Evolutionary conservation across 352 stramenopile genomes (phyloP).

Genomic region (Phytophthora idaei): DNA sequence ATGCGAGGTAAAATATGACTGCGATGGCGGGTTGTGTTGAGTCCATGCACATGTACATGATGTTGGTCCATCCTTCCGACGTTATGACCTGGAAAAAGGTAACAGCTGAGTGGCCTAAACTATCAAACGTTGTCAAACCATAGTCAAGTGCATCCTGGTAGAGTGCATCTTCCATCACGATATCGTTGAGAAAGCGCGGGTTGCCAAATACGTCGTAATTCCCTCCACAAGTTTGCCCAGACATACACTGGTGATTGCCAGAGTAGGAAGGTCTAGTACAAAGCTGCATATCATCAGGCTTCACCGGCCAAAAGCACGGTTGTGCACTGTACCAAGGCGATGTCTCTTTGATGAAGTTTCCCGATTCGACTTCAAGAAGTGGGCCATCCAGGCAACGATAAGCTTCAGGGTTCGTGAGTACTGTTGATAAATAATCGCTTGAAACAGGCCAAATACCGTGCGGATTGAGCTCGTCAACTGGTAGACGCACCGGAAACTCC

Average conservation of each 20-base stretch:
- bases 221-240: conserved; percentile 53
- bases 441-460: conserved; percentile 16
- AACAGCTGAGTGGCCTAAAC: conserved; percentile 85
- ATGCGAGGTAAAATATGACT: conserved; percentile 80
- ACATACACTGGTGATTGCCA: conserved; percentile 56
- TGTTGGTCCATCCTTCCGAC: conserved; percentile 91
- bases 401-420: conserved; percentile 39
- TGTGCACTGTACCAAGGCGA: conserved; percentile 64
- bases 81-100: conserved; percentile 95
- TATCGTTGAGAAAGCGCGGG: conserved; percentile 49
- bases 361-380: conserved; percentile 46
- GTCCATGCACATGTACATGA: conserved; percentile 91
- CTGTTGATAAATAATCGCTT: conserved; percentile 15
- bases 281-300: conserved; percentile 70
- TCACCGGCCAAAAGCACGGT: conserved; percentile 93
- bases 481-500: conserved; percentile 69
- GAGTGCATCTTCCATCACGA: conserved; percentile 53
- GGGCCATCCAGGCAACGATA: conserved; percentile 48
- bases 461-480: conserved; percentile 32
- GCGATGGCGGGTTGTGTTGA: conserved; percentile 56
- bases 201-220: conserved; percentile 79
- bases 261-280: conserved; percentile 53
- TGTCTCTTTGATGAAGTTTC: conserved; percentile 58
- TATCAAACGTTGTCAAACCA: conserved; percentile 93
- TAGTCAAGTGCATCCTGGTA: conserved; percentile 77